phyloP scores from a whole-genome alignment of 2,329 filamentous ascomycete species.

The Pseudodiploospora longispora region DNA sequence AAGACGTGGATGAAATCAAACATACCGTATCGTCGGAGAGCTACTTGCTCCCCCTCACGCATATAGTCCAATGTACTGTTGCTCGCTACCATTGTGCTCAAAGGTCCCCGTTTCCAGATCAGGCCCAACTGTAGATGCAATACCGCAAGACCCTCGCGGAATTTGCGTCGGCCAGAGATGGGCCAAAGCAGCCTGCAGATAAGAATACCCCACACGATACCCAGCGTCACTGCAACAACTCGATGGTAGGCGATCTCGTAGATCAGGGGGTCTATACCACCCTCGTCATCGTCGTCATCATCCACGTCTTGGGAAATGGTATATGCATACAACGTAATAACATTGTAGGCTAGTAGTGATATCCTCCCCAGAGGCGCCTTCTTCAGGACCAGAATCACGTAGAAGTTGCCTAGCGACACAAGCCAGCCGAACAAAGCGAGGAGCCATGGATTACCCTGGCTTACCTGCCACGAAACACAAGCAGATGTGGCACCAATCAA shows the following conservation, averaged over 20 bases:
- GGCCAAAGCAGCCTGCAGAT: slow-evolving; percentile 89
- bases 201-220: slow-evolving; percentile 86
- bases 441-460: slow-evolving; percentile 62
- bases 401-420: slow-evolving; percentile 76
- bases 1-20: not conserved
- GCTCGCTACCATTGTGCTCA: slow-evolving; percentile 62
- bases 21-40: slow-evolving; percentile 67
- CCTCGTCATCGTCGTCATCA: slow-evolving; percentile 81
- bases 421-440: slow-evolving; percentile 78
- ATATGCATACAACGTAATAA: slow-evolving; percentile 90
- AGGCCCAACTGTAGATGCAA: slow-evolving; percentile 91
- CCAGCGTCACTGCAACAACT: slow-evolving; percentile 75
- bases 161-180: slow-evolving; percentile 78
- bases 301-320: slow-evolving; percentile 73
- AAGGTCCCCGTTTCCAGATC: slow-evolving; percentile 89
- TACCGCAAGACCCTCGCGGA: slow-evolving; percentile 83
- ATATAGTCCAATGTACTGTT: slow-evolving; percentile 62
- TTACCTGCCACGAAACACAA: slow-evolving; percentile 68
- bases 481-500: slow-evolving; percentile 71
- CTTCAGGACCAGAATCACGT: slow-evolving; percentile 75
- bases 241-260: slow-evolving; percentile 82
- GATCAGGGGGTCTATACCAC: slow-evolving; percentile 75
- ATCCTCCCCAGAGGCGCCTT: slow-evolving; percentile 90
- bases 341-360: slow-evolving; percentile 91
- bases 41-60: slow-evolving; percentile 77